Conservation (phyloP, 1,139 yeast species). For the Yamadazyma jaroonii region DNA sequence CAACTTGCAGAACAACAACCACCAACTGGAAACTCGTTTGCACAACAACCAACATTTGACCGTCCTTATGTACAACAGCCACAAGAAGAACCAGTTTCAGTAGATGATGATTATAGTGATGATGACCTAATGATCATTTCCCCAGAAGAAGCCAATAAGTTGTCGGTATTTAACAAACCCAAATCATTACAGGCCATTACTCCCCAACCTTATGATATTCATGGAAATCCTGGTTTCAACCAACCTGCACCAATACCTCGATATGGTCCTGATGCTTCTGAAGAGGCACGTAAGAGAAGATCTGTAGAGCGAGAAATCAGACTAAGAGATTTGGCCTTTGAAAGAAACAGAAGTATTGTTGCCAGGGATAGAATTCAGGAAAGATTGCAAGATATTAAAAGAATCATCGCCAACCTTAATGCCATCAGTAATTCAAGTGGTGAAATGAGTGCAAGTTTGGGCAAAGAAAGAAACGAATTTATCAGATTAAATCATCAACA, state of each 20-base stretch:
- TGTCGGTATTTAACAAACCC: constrained; percentile 1
- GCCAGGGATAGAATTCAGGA: too few relatives aligned
- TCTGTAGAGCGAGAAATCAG: background rate
- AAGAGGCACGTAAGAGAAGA: too few relatives aligned
- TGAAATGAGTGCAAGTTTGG: background rate
- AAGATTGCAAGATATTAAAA: too few relatives aligned
- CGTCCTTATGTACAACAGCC: too few relatives aligned
- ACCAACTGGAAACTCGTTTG: too few relatives aligned
- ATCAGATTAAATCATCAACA: too few relatives aligned
- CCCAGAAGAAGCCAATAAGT: constrained; percentile 5
- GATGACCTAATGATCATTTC: constrained; percentile 7
- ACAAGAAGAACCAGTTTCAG: background rate
- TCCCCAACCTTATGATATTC: background rate
- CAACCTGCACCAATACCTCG: constrained; percentile 36
- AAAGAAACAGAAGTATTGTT: background rate
- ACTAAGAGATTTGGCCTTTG: background rate
- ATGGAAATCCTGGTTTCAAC: constrained; percentile 16
- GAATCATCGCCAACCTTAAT: background rate
- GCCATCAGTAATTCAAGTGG: background rate
- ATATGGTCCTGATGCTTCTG: constrained; percentile 6
- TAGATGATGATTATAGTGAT: background rate
- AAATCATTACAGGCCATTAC: background rate
- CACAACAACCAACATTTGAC: background rate
- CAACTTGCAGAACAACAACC: too few relatives aligned
- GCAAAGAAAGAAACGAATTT: background rate